Evolutionary conservation across 768 basidiomycete genomes (phyloP).

Genomic region (Mrakia gelida): DNA sequence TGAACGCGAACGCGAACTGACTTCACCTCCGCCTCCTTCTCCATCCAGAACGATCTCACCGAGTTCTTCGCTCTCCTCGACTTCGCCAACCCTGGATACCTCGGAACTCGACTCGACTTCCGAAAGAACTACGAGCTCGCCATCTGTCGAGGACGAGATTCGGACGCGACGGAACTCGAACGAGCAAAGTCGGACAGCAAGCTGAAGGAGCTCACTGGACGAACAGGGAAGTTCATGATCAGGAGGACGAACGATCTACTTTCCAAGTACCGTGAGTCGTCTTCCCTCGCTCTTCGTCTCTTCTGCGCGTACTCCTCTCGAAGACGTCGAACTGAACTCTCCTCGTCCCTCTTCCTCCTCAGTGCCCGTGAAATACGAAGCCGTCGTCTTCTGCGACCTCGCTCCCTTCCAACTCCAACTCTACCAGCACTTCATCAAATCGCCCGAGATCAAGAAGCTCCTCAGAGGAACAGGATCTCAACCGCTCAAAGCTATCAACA

Average conservation of each 20-base stretch:
- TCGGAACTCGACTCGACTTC: conserved; percentile 84
- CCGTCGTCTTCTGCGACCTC: conserved; percentile 86
- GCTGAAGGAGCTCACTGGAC: conserved; percentile 78
- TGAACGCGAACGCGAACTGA: neutral
- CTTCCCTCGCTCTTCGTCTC: neutral
- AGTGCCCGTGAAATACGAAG: conserved; percentile 99
- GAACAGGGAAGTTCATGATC: conserved; percentile 92
- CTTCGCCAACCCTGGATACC: conserved; percentile 86
- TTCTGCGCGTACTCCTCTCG: conserved; percentile 7
- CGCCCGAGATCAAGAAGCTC: conserved; percentile 84
- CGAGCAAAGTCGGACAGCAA: conserved; percentile 83
- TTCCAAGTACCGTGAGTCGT: conserved; percentile 80
- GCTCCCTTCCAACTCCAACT: conserved; percentile 77
- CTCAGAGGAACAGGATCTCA: conserved; percentile 83
- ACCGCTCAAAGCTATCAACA: conserved; percentile 92
- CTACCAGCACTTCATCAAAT: conserved; percentile 85
- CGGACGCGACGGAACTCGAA: conserved; percentile 70
- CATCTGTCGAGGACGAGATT: conserved; percentile 85
- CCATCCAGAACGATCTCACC: conserved; percentile 41
- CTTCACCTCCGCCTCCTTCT: conserved; percentile 47
- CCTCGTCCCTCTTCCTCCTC: neutral
- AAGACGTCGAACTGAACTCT: neutral
- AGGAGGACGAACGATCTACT: conserved; percentile 87
- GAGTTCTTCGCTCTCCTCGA: conserved; percentile 91
- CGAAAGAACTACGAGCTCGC: conserved; percentile 90